Conservation (phyloP, 2,329 filamentous ascomycete species). For the Paramyrothecium sp. region DNA sequence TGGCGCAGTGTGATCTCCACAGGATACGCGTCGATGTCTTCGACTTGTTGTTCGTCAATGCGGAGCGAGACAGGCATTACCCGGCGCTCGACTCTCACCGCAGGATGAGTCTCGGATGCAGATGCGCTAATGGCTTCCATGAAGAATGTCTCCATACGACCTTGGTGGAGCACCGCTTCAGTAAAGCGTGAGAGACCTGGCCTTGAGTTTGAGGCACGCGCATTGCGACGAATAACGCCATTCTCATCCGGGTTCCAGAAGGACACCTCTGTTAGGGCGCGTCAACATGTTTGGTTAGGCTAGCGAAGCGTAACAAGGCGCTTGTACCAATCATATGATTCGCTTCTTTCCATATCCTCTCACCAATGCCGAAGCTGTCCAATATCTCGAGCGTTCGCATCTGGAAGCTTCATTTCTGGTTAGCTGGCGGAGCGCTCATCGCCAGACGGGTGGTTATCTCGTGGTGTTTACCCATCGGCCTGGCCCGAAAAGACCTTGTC, state of each 20-base stretch:
- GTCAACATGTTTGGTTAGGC: not conserved
- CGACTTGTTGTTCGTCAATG: constrained; percentile 49
- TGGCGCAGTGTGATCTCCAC: constrained; percentile 58
- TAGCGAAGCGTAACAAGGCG: not conserved
- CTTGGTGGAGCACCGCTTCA: constrained; percentile 69
- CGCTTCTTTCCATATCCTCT: constrained; percentile 63
- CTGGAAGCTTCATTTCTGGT: constrained; percentile 39
- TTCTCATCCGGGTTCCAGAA: constrained; percentile 61
- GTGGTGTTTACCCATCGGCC: not conserved
- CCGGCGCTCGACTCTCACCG: constrained; percentile 56
- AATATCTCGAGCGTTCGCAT: constrained; percentile 70
- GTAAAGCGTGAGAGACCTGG: constrained; percentile 60
- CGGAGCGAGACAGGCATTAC: constrained; percentile 55
- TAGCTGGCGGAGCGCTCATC: not conserved
- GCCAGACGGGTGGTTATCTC: not conserved
- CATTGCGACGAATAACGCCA: constrained; percentile 54
- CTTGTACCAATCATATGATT: constrained; percentile 64
- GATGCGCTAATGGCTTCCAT: constrained; percentile 58
- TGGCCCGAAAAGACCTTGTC: constrained; percentile 37
- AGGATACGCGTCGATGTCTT: constrained; percentile 55
- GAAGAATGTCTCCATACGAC: constrained; percentile 67
- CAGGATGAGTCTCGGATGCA: constrained; percentile 31
- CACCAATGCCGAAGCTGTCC: constrained; percentile 66
- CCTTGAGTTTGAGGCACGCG: constrained; percentile 61
- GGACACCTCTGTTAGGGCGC: constrained; percentile 2